phyloP scores from a whole-genome alignment of 2,329 filamentous ascomycete genomes.

The Karstenula rhodostoma region DNA sequence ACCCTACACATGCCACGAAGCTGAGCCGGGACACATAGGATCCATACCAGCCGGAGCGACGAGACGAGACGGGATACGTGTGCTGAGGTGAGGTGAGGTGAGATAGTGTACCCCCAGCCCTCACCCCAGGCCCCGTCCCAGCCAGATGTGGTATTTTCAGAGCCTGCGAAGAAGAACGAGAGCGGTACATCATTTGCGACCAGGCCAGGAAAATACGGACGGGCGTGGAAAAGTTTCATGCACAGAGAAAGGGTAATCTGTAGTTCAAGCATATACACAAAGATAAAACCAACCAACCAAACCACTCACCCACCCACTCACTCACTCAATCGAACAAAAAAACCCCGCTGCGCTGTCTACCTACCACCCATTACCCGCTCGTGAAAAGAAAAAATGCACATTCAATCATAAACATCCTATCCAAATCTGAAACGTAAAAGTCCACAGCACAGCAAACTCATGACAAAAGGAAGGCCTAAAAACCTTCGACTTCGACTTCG shows the following conservation, averaged over 20 bases:
- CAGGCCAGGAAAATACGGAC: background rate
- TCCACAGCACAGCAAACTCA: slow-evolving; percentile 1
- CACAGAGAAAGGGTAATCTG: background rate
- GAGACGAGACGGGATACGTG: too few relatives aligned
- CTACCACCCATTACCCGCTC: slow-evolving; percentile 4
- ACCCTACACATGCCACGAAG: too few relatives aligned
- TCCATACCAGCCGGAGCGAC: too few relatives aligned
- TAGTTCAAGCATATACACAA: slow-evolving; percentile 14
- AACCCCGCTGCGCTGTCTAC: background rate
- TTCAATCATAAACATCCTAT: background rate
- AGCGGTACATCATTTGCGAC: too few relatives aligned
- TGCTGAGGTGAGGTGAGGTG: background rate
- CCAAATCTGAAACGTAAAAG: background rate
- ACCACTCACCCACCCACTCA: background rate
- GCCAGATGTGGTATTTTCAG: too few relatives aligned
- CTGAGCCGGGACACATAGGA: too few relatives aligned
- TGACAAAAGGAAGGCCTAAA: slow-evolving; percentile 8
- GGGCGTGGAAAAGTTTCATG: slow-evolving; percentile 10
- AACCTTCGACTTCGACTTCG: slow-evolving; percentile 19
- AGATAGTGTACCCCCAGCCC: too few relatives aligned
- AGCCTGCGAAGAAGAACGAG: too few relatives aligned
- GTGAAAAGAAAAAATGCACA: background rate
- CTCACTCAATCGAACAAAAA: too few relatives aligned
- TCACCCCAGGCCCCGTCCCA: too few relatives aligned
- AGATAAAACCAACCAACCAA: background rate